Conservation (phyloP, 257 asterid species). For the Solanum neorickii region DNA sequence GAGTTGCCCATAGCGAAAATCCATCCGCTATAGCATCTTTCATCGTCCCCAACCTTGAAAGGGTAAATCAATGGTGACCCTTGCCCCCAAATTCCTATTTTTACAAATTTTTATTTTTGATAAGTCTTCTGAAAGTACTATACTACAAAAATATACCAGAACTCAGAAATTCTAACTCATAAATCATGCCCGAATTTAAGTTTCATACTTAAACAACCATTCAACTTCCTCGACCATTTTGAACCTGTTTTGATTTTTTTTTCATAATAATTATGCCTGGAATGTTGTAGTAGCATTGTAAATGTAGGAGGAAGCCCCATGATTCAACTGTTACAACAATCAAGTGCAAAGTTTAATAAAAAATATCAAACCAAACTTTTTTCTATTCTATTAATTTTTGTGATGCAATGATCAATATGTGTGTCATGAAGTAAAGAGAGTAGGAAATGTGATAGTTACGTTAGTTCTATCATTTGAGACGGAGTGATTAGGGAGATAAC, state of each 20-base stretch:
- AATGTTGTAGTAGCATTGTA: neutral
- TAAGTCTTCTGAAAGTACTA: neutral
- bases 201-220: neutral
- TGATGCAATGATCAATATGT: too few relatives aligned
- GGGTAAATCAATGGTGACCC: neutral
- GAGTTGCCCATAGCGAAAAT: too few relatives aligned
- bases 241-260: too few relatives aligned
- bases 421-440: neutral
- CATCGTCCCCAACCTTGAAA: neutral
- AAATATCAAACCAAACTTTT: neutral
- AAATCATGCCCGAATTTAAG: neutral
- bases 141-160: neutral
- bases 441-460: neutral
- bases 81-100: neutral
- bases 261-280: neutral
- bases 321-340: neutral
- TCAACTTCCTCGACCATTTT: neutral
- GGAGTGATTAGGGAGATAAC: too few relatives aligned
- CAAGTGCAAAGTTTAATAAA: neutral
- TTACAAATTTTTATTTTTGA: neutral
- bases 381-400: too few relatives aligned
- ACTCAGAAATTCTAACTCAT: neutral
- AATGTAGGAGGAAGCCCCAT: neutral
- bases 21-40: neutral
- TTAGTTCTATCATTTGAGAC: neutral